Evolutionary conservation across 495 filamentous ascomycete species (phyloP), one percentile per base, ranked within the genome.

Genomic region (Neurospora tetrasperma): DNA sequence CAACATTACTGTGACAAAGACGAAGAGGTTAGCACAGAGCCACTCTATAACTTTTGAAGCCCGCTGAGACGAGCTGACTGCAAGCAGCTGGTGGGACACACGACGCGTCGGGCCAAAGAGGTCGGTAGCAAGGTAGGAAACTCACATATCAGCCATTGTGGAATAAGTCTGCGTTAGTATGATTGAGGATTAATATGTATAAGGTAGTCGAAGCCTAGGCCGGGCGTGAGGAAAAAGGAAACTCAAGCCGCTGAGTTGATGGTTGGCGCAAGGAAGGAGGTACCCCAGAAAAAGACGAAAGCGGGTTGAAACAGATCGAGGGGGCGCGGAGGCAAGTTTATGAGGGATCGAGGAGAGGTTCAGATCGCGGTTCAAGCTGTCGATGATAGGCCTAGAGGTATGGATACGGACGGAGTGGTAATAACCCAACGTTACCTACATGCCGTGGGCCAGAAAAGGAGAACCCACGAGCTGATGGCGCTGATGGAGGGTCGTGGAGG

Each of bases 1-100:
- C 96, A 81, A 99, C 94, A 74, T 92, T 90, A 81, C 94, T 97
- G 68, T 9, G 44, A 48, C 44, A 39, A 20, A 20, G 66, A 5
- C 0, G 59, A 46, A 12, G 35, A 69, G 9, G 74, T 82, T 66
- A 82, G 80, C 74, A 12, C 54, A 66, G 14, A 35, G 23, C 14
- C 11, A 48, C n/a, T 31, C 35, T 66, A 14, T 14, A 35, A 71
- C 76, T 76, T 9, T 43, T 20, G 43, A n/a, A 48, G 72, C 20
- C 68, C 73, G 75, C 35, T n/a, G 27, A 66, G 54, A 66, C 54
- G 54, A 18, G 42, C n/a, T 46, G 41, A 41, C 18, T 35, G 42
- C 20, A 35, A 40, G 42, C 9, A 48, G 20, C 68, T 5, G 4
- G 35, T 35, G 20, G 20, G 23, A 44, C 59, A 54, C 46, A 18